Base-by-base conservation (phyloP, 371 early-diverging fungal species). In the Mucor lusitanicus region DNA sequence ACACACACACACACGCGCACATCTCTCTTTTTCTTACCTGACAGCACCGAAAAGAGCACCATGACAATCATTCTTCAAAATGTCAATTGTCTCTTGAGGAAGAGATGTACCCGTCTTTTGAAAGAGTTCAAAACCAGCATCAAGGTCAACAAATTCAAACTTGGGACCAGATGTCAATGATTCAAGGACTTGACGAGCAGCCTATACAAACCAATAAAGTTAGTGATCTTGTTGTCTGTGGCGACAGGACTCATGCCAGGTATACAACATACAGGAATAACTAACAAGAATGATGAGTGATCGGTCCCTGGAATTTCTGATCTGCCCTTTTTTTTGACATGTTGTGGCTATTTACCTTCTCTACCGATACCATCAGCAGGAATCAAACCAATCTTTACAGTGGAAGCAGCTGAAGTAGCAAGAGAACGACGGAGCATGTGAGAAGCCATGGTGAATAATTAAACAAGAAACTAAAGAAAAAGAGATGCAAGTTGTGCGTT, bases 21-120 rank as follows among this genome's bases (percentile, higher is more conserved):
- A 6, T 21, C 2, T n/a, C 44, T 15, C 0, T 13, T 27, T 46
- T 6, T 57, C n/a, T 72, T 83, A 94, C 93, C 92, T 91, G 66
- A 98, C 98, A 59, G 96, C 94, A 27, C 98, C 98, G 79, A 98
- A 98, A 63, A 98, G 84, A n/a, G 95, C 98, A 9, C 97, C 97
- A 37, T 94, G 88, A 73, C 96, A 95, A 59, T 92, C 89, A 61
- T 80, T 84, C 72, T 89, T 88, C 62, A 97, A 85, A 33, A 79
- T 81, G 11, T 89, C 86, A 11, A 97, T 86, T 9, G 97, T 98
- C 59, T 87, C 85, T 55, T 91, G 85, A 15, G 98, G 97, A 27
- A 98, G 88, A 39, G 97, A 94, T 5, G 87, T 88, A 33, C 97
- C 97, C 28, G 91, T 93, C 84, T 91, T 91, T 80, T 94, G 91